phyloP scores from a whole-genome alignment of 352 stramenopile genomes.

The Phytophthora multivora region DNA sequence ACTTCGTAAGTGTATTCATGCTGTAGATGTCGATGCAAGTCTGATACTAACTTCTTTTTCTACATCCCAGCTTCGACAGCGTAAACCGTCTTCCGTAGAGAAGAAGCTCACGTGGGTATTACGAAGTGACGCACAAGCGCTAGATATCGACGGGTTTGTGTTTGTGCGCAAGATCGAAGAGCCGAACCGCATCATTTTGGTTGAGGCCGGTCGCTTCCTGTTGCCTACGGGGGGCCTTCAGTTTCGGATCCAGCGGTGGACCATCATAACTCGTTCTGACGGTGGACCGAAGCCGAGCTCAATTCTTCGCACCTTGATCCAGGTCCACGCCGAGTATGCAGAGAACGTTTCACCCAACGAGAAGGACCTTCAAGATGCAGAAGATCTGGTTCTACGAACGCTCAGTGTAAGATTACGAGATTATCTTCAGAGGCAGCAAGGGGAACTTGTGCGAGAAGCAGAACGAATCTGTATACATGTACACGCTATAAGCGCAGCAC shows the following conservation, averaged over 20 bases:
- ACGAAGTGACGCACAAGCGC: background rate
- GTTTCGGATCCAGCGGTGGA: constrained; percentile 30
- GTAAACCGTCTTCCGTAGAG: constrained; percentile 20
- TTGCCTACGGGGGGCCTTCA: constrained; percentile 15
- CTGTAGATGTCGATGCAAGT: background rate
- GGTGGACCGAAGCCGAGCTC: background rate
- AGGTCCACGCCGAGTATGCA: constrained; percentile 4
- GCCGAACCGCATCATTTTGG: constrained; percentile 25
- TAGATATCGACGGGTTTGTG: constrained; percentile 18
- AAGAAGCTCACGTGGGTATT: constrained; percentile 31
- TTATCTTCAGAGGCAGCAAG: constrained; percentile 8
- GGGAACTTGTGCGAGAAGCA: background rate
- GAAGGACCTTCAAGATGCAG: background rate
- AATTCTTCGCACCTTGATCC: constrained; percentile 12
- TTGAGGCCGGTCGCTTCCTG: constrained; percentile 18
- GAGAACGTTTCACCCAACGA: background rate
- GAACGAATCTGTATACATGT: background rate
- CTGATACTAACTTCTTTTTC: no score
- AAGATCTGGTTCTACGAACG: constrained; percentile 13
- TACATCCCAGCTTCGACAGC: constrained; percentile 14
- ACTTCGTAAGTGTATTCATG: constrained; percentile 22
- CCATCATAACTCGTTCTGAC: constrained; percentile 13
- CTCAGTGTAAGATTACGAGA: constrained; percentile 6
- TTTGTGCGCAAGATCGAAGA: constrained; percentile 40
- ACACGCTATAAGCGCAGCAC: background rate